Evolutionary conservation across 179 eudicot species (phyloP).

Genomic region (Beta macrorhiza): DNA sequence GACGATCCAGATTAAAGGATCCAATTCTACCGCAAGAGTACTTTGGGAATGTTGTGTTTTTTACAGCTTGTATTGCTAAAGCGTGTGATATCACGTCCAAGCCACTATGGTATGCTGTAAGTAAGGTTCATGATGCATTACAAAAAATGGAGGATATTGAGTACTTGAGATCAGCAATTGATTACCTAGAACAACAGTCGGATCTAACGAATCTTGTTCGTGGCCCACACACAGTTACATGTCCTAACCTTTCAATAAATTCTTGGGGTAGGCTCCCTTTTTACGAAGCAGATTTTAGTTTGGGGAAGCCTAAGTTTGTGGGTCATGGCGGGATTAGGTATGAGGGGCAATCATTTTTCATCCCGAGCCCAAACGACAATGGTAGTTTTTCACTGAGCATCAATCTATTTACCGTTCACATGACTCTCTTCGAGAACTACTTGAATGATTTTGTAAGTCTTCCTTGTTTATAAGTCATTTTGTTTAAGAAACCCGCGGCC

Average conservation of each 20-base stretch:
- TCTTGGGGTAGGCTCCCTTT: slow-evolving; percentile 49
- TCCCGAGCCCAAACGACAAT: slow-evolving; percentile 34
- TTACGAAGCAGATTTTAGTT: slow-evolving; percentile 48
- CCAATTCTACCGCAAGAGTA: slow-evolving; percentile 38
- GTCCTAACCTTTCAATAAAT: slow-evolving; percentile 48
- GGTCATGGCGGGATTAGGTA: slow-evolving; percentile 38
- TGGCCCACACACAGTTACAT: slow-evolving; percentile 30
- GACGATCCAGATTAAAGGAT: slow-evolving; percentile 37
- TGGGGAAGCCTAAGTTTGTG: slow-evolving; percentile 47
- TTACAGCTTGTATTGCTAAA: slow-evolving; percentile 31
- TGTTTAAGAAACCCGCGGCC: too few relatives aligned
- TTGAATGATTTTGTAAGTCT: slow-evolving; percentile 27
- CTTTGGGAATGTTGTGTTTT: slow-evolving; percentile 48
- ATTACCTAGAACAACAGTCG: slow-evolving; percentile 44
- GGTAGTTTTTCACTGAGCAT: slow-evolving; percentile 34
- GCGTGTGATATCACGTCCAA: slow-evolving; percentile 33
- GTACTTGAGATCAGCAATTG: slow-evolving; percentile 48
- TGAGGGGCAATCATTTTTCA: slow-evolving; percentile 42
- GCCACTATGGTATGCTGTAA: slow-evolving; percentile 33
- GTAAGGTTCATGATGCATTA: slow-evolving; percentile 33
- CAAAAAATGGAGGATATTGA: slow-evolving; percentile 32
- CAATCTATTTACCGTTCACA: slow-evolving; percentile 35
- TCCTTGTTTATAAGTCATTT: background rate
- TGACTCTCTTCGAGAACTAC: slow-evolving; percentile 37
- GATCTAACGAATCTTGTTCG: slow-evolving; percentile 32